phyloP scores from a whole-genome alignment of 2,329 filamentous ascomycete genomes.

The Blastomyces percursus region DNA sequence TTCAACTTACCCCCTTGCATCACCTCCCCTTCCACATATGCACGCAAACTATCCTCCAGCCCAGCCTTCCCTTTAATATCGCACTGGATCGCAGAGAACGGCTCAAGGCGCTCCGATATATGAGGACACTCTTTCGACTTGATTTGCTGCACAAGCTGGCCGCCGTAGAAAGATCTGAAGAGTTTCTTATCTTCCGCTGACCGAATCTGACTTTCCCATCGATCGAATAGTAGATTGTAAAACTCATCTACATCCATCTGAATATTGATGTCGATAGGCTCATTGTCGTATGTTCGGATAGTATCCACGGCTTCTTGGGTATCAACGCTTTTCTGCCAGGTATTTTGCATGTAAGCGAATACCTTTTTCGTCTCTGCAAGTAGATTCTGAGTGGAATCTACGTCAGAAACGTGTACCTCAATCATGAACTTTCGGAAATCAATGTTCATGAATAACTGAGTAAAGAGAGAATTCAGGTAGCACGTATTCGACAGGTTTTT shows the following conservation, averaged over 20 bases:
- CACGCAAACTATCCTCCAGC: constrained; percentile 76
- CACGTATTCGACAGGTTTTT: constrained; percentile 90
- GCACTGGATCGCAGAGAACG: constrained; percentile 89
- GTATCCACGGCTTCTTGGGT: constrained; percentile 60
- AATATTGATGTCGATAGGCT: constrained; percentile 69
- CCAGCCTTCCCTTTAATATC: constrained; percentile 86
- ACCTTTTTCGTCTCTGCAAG: constrained; percentile 68
- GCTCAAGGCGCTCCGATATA: constrained; percentile 79
- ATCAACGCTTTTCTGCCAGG: constrained; percentile 60
- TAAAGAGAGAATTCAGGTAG: constrained; percentile 89
- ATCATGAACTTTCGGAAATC: constrained; percentile 80
- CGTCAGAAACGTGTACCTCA: constrained; percentile 46
- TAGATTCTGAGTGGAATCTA: constrained; percentile 50
- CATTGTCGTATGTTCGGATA: constrained; percentile 73
- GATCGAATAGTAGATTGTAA: constrained; percentile 85
- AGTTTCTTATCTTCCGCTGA: constrained; percentile 55
- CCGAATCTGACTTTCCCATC: constrained; percentile 73
- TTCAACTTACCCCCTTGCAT: constrained; percentile 66
- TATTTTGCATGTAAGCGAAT: constrained; percentile 79
- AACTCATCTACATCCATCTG: constrained; percentile 99
- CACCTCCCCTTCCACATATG: constrained; percentile 92
- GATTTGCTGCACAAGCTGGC: constrained; percentile 85
- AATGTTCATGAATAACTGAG: constrained; percentile 92
- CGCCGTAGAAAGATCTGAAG: constrained; percentile 79
- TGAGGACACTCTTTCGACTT: constrained; percentile 91